These are phyloP conservation scores for Diospyros lotus DNA, from an alignment of 148 eudicot genomes.

Conservation along the genomic window DNA sequence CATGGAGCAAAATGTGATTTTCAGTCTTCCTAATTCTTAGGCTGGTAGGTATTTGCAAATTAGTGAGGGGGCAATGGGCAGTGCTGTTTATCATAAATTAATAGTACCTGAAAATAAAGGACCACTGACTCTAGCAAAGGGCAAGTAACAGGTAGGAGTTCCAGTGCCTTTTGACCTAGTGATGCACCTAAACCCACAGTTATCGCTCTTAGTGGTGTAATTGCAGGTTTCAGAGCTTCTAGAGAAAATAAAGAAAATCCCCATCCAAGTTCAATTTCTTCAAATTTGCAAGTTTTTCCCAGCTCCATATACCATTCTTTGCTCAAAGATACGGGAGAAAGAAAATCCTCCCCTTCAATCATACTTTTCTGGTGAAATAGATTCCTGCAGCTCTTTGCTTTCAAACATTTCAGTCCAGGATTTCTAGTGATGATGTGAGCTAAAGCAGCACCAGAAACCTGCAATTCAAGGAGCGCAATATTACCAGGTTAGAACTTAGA, in stretches of 20 bases:
- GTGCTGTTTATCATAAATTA: constrained; percentile 2
- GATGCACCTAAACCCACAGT: constrained; percentile 81
- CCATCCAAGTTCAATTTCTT: constrained; percentile 76
- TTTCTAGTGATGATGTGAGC: constrained; percentile 42
- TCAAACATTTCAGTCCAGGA: constrained; percentile 50
- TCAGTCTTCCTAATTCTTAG: background rate
- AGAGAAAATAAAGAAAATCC: constrained; percentile 63
- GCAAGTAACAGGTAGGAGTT: constrained; percentile 44
- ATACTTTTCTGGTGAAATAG: constrained; percentile 26
- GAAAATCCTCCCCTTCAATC: constrained; percentile 16
- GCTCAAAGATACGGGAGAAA: constrained; percentile 13
- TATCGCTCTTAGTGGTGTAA: constrained; percentile 42
- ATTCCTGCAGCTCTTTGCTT: constrained; percentile 63
- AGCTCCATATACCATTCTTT: constrained; percentile 39
- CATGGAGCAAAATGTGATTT: background rate
- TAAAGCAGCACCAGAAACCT: constrained; percentile 68
- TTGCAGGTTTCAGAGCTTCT: constrained; percentile 45
- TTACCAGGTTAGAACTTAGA: constrained; percentile 7
- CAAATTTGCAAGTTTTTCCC: constrained; percentile 56
- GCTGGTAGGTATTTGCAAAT: background rate
- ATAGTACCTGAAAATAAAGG: constrained; percentile 76
- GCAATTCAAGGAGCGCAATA: constrained; percentile 22
- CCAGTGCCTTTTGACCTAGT: constrained; percentile 62
- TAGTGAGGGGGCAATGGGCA: background rate
- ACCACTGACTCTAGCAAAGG: constrained; percentile 64